Base-by-base conservation (phyloP, 1,139 yeast genomes). In the Candida freyschussii region DNA sequence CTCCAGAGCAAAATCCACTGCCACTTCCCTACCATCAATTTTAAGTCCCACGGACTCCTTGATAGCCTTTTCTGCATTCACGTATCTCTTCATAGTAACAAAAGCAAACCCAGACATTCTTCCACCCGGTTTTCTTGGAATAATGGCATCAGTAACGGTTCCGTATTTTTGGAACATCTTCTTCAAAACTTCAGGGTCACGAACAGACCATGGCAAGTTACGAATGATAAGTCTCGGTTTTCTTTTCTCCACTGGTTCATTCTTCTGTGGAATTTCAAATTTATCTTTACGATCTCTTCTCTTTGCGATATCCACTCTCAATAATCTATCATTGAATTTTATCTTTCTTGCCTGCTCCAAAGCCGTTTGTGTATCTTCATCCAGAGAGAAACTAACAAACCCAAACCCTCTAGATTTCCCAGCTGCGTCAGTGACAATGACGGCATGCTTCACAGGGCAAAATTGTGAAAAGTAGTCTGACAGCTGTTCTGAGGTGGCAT, bases 401-500 rank as follows among this genome's bases (percentile, higher is more conserved):
- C 98, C 99, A 59, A 87, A 93, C 2, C 98, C 97, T 58, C 93
- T 73, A 5, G 95, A 84, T 24, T 62, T 57, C 21, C 82, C 74
- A 29, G 81, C 76, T 11, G 69, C 65, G 55, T 91, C 96, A 29
- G 70, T 82, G 16, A 93, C 98, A 31, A 91, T 74, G 31, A 87
- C 93, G 4, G 97, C 95, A 60, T 91, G 98, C 60, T 82, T 87
- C 11, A 91, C 94, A 5, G 98, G 98, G 2, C 86, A 93, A 59
- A 87, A 81, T 44, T 86, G 86, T 1, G 97, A 82, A 54, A 91
- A 91, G 60, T 70, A 86, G 47, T 81, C 84, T 1, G 91, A 72
- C 31, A 87, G 67, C 49, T 86, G 79, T 39, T 86, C 95, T 17
- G 80, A 75, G 1, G 93, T 81, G 6, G 89, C 94, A 33, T 75